Conservation (phyloP, 1,284 basidiomycete species). For the Trametes pubescens region DNA sequence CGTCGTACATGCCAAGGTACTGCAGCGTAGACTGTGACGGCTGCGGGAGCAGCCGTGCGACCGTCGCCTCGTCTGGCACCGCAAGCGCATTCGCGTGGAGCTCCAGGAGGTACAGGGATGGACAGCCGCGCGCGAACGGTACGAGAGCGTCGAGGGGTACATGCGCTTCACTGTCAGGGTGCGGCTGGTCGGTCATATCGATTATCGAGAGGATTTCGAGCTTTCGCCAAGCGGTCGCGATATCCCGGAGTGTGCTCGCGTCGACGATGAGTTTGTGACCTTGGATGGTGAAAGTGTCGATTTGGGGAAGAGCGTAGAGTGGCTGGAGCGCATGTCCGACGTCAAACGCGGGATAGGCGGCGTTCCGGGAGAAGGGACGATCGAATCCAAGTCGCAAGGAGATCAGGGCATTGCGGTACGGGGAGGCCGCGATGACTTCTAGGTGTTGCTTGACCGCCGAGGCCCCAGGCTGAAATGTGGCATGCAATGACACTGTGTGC, state of each 20-base stretch:
- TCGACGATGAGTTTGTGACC: not conserved
- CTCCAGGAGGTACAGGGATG: not conserved
- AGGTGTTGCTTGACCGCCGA: not conserved
- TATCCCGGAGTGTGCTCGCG: not conserved
- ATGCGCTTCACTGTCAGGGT: not conserved
- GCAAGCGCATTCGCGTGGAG: not conserved
- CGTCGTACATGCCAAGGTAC: not conserved
- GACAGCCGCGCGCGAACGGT: constrained; percentile 4
- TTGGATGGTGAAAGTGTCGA: not conserved
- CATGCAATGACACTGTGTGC: not conserved
- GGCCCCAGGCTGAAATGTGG: not conserved
- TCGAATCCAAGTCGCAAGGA: not conserved
- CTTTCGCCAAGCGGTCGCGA: not conserved
- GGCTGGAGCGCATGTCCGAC: not conserved
- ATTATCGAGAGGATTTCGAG: not conserved
- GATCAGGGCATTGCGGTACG: not conserved
- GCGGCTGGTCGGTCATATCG: not conserved
- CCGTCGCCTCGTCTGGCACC: not conserved
- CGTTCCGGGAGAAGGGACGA: not conserved
- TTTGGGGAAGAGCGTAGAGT: not conserved
- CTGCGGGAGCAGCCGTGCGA: not conserved
- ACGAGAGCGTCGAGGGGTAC: constrained; percentile 3
- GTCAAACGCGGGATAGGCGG: not conserved
- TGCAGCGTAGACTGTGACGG: not conserved
- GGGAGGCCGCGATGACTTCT: not conserved